Evolutionary conservation across 345 rosid genomes (phyloP).

Genomic region (Jatropha curcas): DNA sequence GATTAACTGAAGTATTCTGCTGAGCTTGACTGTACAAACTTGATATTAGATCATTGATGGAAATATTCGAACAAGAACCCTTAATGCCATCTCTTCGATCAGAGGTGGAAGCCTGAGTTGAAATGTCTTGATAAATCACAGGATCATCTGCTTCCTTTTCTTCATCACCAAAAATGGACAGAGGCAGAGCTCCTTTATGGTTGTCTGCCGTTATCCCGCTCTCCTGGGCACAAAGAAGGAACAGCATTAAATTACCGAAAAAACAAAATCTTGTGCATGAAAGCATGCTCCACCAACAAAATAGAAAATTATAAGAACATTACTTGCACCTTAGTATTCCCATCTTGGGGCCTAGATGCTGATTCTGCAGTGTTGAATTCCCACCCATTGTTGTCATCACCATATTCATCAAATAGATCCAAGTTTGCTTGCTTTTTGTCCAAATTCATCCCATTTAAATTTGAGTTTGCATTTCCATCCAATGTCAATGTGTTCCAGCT

Average conservation of each 20-base stretch:
- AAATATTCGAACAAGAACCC: constrained; percentile 34
- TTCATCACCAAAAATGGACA: constrained; percentile 63
- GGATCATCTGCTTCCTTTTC: constrained; percentile 46
- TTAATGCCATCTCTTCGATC: constrained; percentile 31
- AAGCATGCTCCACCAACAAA: constrained; percentile 4
- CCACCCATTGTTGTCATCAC: constrained; percentile 37
- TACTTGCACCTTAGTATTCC: constrained; percentile 5
- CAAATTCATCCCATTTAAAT: constrained; percentile 7
- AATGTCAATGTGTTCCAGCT: not conserved
- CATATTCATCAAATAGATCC: constrained; percentile 21
- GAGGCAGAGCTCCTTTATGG: constrained; percentile 59
- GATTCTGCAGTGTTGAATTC: constrained; percentile 39
- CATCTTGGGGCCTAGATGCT: constrained; percentile 4
- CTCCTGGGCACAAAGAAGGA: constrained; percentile 37
- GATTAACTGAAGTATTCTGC: constrained; percentile 36
- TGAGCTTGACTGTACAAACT: constrained; percentile 69
- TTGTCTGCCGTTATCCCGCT: constrained; percentile 30
- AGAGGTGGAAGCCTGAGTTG: constrained; percentile 28
- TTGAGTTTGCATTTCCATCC: not conserved
- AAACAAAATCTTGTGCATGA: not conserved
- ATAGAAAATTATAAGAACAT: not conserved
- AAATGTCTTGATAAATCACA: constrained; percentile 38
- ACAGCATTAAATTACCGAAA: constrained; percentile 8
- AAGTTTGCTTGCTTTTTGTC: not conserved
- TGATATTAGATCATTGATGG: constrained; percentile 74